These are phyloP conservation scores for Calonectria pauciramosa DNA, from an alignment of 2,329 filamentous ascomycete species.

Conservation along the genomic window DNA sequence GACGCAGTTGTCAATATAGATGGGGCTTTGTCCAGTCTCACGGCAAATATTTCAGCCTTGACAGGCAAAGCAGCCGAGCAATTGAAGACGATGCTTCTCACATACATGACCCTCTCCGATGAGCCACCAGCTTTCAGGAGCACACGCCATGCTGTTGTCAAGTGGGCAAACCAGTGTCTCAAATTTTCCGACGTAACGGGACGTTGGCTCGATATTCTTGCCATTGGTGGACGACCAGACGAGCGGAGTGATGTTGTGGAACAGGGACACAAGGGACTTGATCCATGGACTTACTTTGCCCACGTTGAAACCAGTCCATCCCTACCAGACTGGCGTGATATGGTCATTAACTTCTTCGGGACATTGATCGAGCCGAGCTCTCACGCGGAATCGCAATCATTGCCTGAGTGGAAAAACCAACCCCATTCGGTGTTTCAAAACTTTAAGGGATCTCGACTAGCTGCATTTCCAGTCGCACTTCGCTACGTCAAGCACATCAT, in stretches of 20 bases:
- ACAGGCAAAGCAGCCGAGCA: slow-evolving; percentile 45
- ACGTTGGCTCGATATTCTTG: slow-evolving; percentile 90
- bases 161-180: slow-evolving; percentile 91
- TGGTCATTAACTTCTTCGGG: slow-evolving; percentile 65
- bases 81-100: slow-evolving; percentile 71
- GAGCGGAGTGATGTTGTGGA: slow-evolving; percentile 88
- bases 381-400: slow-evolving; percentile 53
- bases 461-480: slow-evolving; percentile 77
- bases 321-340: slow-evolving; percentile 66
- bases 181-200: slow-evolving; percentile 83
- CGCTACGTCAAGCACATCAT: slow-evolving; percentile 73
- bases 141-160: slow-evolving; percentile 84
- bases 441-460: slow-evolving; percentile 60
- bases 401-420: slow-evolving; percentile 26
- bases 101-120: slow-evolving; percentile 73
- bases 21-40: slow-evolving; percentile 84
- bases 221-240: slow-evolving; percentile 74
- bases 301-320: slow-evolving; percentile 57
- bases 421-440: slow-evolving; percentile 56
- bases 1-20: slow-evolving; percentile 90
- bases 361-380: slow-evolving; percentile 47
- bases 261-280: slow-evolving; percentile 89
- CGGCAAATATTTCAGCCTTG: slow-evolving; percentile 57
- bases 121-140: slow-evolving; percentile 72
- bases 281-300: slow-evolving; percentile 70